Evolutionary conservation across 140 eudicot species (phyloP), one percentile per base, ranked within the genome.

Genomic region (Stevia rebaudiana): DNA sequence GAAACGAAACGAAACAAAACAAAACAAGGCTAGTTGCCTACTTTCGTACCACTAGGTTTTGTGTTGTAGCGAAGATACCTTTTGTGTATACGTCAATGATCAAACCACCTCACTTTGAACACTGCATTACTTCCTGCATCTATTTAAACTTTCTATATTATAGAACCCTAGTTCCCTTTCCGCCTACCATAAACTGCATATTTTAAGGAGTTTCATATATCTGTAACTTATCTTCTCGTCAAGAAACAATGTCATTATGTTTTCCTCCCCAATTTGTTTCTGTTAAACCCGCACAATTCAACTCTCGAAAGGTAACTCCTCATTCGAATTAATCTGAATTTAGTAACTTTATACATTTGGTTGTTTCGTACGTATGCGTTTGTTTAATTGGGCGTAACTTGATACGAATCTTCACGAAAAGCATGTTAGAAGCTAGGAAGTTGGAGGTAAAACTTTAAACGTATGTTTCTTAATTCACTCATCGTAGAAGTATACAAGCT

Each of bases 211-310:
- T 3, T 42, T 42, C 48, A 12, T 6, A 10, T 42, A 2, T 42
- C 17, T 42, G 17, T 11, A 42, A 1, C 11, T 42, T 42, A 5
- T 2, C 13, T 8, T 42, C 6, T 5, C 8, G 1, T 35, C 48
- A 51, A 16, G 0, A 43, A 64, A 65, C 64, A 59, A 74, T 74
- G 79, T 74, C 74, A 37, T 49, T 49, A 3, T 67, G 59, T 60
- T 28, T 39, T 67, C 63, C 56, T 67, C 47, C 56, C 41, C 79
- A 74, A 0, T 74, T 74, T 40, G 31, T 68, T 5, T 4, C 65
- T 19, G 3, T 66, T 18, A 74, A 66, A 33, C 5, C 10, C 3
- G 31, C 65, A 39, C 50, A 40, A 1, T 50, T 74, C 23, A 48
- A 4, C 59, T 49, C 65, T 49, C 42, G 18, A 25, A 74, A 74